These are phyloP conservation scores for Pharus latifolius DNA, from an alignment of 176 grass and related monocot genomes.

Conservation along the genomic window DNA sequence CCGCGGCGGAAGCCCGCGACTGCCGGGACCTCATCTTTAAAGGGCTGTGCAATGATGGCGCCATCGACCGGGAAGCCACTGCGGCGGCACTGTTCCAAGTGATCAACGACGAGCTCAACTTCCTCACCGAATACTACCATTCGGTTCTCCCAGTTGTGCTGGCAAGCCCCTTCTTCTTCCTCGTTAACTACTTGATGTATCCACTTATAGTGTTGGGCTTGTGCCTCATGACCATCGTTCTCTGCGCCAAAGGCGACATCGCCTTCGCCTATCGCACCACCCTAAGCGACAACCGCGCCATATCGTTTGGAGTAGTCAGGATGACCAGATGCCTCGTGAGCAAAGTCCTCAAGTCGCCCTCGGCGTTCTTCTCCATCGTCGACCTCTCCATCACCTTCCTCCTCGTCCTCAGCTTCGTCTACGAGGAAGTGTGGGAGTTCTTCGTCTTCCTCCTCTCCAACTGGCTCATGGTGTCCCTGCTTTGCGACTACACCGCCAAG, in stretches of 20 bases:
- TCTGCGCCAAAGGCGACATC: background rate
- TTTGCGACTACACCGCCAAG: background rate
- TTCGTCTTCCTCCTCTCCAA: conserved; percentile 1
- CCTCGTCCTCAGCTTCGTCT: background rate
- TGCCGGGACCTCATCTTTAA: background rate
- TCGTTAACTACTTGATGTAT: background rate
- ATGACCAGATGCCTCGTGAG: background rate
- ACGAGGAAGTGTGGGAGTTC: conserved; percentile 9
- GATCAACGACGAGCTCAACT: background rate
- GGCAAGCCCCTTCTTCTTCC: background rate
- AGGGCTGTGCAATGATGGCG: background rate
- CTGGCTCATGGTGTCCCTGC: background rate
- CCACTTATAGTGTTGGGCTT: background rate
- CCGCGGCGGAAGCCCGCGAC: background rate
- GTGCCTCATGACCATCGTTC: background rate
- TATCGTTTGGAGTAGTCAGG: background rate
- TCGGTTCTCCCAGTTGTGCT: background rate
- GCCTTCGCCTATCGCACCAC: background rate
- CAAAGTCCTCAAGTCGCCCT: background rate
- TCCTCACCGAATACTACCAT: conserved; percentile 15
- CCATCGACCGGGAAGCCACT: too few species aligned
- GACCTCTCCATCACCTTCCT: background rate
- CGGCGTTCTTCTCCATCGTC: background rate
- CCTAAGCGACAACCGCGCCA: background rate
- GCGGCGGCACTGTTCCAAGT: background rate